Percentiles rank a stretch among this genome's conserved stretches.
These are phyloP conservation scores for Wickerhamiella brachini DNA, from an alignment of 805 yeast genomes.

Conservation along the genomic window DNA sequence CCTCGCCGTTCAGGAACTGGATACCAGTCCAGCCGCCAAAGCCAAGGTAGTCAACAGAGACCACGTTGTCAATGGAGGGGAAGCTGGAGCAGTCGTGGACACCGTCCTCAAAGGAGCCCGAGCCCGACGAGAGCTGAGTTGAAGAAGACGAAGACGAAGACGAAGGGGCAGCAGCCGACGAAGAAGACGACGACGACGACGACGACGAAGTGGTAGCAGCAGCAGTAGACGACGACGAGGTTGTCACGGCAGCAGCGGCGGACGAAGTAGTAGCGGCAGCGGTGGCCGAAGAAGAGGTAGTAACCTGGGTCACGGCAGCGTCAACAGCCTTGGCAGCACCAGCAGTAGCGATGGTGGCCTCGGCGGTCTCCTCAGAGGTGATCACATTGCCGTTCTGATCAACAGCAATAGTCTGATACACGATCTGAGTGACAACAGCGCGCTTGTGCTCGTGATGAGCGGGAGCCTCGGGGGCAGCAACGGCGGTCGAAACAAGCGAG, in stretches of 20 bases:
- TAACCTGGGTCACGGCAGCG: constrained; percentile 15
- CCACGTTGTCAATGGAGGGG: constrained; percentile 77
- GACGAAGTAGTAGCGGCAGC: constrained; percentile 17
- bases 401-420: constrained; percentile 33
- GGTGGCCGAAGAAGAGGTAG: constrained; percentile 21
- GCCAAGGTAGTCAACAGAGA: constrained; percentile 55
- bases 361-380: constrained; percentile 25
- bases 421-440: constrained; percentile 31
- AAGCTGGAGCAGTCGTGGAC: constrained; percentile 48
- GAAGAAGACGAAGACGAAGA: constrained; percentile 25
- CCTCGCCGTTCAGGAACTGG: constrained; percentile 37
- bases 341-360: constrained; percentile 24
- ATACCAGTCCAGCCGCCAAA: constrained; percentile 79
- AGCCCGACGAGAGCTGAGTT: constrained; percentile 22
- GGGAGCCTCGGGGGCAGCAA: constrained; percentile 30
- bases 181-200: constrained; percentile 16
- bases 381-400: constrained; percentile 28
- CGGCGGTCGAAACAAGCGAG: constrained; percentile 22
- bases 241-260: constrained; percentile 15
- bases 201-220: constrained; percentile 24
- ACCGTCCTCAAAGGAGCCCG: constrained; percentile 57
- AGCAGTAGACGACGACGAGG: constrained; percentile 25
- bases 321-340: constrained; percentile 11
- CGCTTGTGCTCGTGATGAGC: constrained; percentile 36
- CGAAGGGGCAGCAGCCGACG: constrained; percentile 21